A percentile compares a stretch with the other conserved stretches of the same genome.
Conservation (phyloP, 257 asterid genomes). For the Solanum appendiculatum region DNA sequence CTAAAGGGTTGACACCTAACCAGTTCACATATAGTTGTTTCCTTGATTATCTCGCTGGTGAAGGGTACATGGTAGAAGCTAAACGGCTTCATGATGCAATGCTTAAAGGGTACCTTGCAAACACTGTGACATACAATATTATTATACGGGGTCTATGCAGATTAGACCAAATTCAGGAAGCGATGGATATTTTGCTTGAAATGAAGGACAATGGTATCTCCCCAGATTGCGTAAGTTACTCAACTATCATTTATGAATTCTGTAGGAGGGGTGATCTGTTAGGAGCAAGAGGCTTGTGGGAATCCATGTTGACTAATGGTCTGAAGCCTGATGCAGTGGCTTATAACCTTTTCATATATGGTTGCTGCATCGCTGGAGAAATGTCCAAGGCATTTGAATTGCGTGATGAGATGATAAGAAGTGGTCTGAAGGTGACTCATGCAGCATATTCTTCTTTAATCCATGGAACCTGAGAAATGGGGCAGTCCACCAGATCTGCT, state of each 20-base stretch:
- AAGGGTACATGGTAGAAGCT: constrained; percentile 65
- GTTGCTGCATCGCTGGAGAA: constrained; percentile 63
- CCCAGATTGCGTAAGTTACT: constrained; percentile 77
- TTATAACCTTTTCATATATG: constrained; percentile 55
- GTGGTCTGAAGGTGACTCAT: constrained; percentile 50
- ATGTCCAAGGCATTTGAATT: constrained; percentile 48
- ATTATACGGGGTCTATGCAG: constrained; percentile 71
- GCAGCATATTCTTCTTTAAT: constrained; percentile 13
- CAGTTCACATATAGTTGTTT: constrained; percentile 71
- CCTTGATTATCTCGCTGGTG: constrained; percentile 61
- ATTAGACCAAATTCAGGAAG: constrained; percentile 47
- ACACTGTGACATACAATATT: constrained; percentile 62
- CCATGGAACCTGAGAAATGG: not conserved
- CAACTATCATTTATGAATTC: constrained; percentile 46
- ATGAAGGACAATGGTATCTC: constrained; percentile 43
- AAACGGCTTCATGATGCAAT: constrained; percentile 44
- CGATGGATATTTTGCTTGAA: constrained; percentile 33
- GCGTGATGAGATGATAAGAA: constrained; percentile 48
- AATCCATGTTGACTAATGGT: constrained; percentile 46
- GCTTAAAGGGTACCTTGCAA: constrained; percentile 43
- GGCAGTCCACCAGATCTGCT: not conserved
- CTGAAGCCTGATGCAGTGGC: constrained; percentile 71
- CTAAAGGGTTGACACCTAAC: constrained; percentile 50
- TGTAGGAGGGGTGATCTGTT: constrained; percentile 60
- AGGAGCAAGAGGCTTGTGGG: constrained; percentile 62